These are phyloP conservation scores for Musa troglodytarum DNA, from an alignment of 176 grass and related monocot genomes.

Conservation along the genomic window DNA sequence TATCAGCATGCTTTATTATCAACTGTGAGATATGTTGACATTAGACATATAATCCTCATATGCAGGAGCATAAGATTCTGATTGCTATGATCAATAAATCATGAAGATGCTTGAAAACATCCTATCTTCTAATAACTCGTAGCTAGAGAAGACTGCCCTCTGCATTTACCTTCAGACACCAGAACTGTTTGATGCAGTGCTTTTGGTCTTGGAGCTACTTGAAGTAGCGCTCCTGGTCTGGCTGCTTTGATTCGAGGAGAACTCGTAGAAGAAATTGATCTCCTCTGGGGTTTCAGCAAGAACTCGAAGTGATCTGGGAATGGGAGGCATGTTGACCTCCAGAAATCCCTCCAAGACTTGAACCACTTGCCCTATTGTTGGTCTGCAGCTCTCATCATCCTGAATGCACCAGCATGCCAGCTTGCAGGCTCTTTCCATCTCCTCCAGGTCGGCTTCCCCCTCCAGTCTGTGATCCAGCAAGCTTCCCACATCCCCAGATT, in stretches of 20 bases:
- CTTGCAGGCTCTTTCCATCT: slow-evolving; percentile 66
- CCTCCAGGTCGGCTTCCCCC: slow-evolving; percentile 37
- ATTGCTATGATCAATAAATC: background rate
- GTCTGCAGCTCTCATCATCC: slow-evolving; percentile 63
- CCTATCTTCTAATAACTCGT: slow-evolving; percentile 10
- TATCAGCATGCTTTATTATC: too few relatives aligned
- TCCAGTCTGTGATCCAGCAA: slow-evolving; percentile 56
- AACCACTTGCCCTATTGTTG: slow-evolving; percentile 61
- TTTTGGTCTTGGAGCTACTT: background rate
- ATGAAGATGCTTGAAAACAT: slow-evolving; percentile 15
- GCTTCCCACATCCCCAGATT: slow-evolving; percentile 40
- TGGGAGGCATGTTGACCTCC: slow-evolving; percentile 51
- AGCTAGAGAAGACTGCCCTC: background rate
- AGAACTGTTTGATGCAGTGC: background rate
- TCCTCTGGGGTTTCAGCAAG: slow-evolving; percentile 49
- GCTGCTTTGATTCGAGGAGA: slow-evolving; percentile 34
- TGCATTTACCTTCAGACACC: background rate
- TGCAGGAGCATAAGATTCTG: too few relatives aligned
- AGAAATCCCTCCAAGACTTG: slow-evolving; percentile 75
- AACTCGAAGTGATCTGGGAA: slow-evolving; percentile 57
- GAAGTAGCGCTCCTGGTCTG: background rate
- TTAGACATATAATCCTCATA: too few relatives aligned
- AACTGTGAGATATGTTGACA: too few relatives aligned
- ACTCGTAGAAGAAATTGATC: slow-evolving; percentile 73
- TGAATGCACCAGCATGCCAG: slow-evolving; percentile 90